Conservation (phyloP, 2,329 filamentous ascomycete species). For the Cryoendolithus antarcticus region DNA sequence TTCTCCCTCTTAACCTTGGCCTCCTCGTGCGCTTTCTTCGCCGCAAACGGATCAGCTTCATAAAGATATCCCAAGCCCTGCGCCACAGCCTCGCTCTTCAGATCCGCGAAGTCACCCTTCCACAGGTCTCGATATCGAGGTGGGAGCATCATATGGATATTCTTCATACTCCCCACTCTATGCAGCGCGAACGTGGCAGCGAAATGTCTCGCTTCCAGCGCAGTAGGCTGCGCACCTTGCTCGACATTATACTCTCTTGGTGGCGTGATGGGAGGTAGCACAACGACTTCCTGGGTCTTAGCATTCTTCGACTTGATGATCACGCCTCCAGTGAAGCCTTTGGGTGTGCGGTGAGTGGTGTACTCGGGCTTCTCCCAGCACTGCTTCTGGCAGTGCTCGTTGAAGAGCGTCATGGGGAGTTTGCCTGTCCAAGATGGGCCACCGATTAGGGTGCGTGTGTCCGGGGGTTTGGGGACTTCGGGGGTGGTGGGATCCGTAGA, state of each 20-base stretch:
- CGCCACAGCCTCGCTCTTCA: constrained; percentile 71
- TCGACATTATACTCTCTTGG: constrained; percentile 60
- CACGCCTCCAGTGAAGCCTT: constrained; percentile 54
- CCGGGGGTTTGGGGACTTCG: constrained; percentile 43
- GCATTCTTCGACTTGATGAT: constrained; percentile 60
- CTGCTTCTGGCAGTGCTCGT: constrained; percentile 90
- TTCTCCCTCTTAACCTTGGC: constrained; percentile 65
- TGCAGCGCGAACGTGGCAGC: constrained; percentile 87
- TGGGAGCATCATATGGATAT: constrained; percentile 86
- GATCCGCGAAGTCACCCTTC: constrained; percentile 71
- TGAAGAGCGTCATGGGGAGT: constrained; percentile 81
- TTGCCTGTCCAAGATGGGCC: constrained; percentile 97
- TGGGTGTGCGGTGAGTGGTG: constrained; percentile 42
- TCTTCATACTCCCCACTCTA: constrained; percentile 87
- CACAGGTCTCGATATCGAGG: constrained; percentile 81
- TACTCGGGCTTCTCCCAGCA: constrained; percentile 94
- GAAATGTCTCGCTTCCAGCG: constrained; percentile 84
- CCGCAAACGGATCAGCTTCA: constrained; percentile 84
- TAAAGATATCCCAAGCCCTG: constrained; percentile 79
- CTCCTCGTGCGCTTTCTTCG: constrained; percentile 66
- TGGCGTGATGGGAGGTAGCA: constrained; percentile 69
- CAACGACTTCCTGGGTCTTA: constrained; percentile 69
- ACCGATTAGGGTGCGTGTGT: constrained; percentile 68
- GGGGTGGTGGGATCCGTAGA: constrained; percentile 8
- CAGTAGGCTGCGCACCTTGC: constrained; percentile 61